A percentile compares a stretch with the other conserved stretches of the same genome.
These are phyloP conservation scores for Auxenochlorella protothecoides DNA, from an alignment of 139 green algal species.

Conservation along the genomic window DNA sequence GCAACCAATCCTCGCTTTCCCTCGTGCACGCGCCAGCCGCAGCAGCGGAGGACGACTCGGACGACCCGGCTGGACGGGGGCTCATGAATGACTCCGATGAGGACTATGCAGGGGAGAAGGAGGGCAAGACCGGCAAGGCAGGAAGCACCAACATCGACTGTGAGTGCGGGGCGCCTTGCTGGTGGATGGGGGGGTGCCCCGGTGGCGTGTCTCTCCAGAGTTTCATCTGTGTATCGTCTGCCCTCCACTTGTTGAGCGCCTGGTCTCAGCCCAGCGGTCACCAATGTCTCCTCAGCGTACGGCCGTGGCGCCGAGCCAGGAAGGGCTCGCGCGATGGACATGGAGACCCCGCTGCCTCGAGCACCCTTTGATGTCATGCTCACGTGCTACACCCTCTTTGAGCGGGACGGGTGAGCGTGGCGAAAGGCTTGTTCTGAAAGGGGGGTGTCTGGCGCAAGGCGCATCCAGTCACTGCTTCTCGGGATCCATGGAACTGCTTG, in stretches of 20 bases:
- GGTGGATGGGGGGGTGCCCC: background rate
- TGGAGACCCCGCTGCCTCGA: slow-evolving; percentile 1
- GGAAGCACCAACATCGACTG: no score
- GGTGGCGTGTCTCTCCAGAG: background rate
- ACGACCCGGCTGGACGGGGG: background rate
- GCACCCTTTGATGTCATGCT: slow-evolving; percentile 80
- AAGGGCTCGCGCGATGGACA: slow-evolving; percentile 17
- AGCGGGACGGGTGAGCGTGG: slow-evolving; percentile 51
- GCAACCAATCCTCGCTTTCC: no score
- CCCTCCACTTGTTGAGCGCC: no score
- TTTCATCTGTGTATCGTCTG: no score
- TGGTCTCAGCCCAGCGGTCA: no score
- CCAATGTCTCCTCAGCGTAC: no score
- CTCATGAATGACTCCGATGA: background rate
- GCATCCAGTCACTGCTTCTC: no score
- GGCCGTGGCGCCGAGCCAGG: background rate
- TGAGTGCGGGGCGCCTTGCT: no score
- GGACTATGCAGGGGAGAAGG: background rate
- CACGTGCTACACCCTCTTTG: slow-evolving; percentile 83
- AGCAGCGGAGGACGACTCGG: background rate
- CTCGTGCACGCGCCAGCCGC: no score
- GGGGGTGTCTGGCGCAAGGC: no score
- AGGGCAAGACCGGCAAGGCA: background rate
- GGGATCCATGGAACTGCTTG: no score
- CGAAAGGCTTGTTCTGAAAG: no score